Evolutionary conservation across 1,284 basidiomycete genomes (phyloP).

Genomic region (Laetiporus sulphureus): DNA sequence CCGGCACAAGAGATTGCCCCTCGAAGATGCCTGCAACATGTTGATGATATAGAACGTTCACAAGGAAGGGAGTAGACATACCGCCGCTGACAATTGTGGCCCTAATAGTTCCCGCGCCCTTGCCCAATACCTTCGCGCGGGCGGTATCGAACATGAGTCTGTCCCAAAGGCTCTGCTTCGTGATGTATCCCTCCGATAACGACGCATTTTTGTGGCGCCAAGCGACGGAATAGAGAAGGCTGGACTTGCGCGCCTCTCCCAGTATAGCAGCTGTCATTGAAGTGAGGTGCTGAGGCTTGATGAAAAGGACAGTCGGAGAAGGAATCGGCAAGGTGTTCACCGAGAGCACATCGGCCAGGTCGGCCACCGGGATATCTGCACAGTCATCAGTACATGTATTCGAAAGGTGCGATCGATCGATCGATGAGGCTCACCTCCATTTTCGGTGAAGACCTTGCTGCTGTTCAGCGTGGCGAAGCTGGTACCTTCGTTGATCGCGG

Average conservation of each 20-base stretch:
- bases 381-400: slow-evolving; percentile 4
- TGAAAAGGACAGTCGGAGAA: slow-evolving; percentile 60
- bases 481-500: slow-evolving; percentile 65
- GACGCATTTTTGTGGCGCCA: slow-evolving; percentile 69
- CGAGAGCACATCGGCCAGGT: slow-evolving; percentile 42
- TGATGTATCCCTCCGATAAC: slow-evolving; percentile 61
- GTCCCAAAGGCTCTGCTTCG: slow-evolving; percentile 75
- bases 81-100: slow-evolving; percentile 61
- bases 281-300: slow-evolving; percentile 53
- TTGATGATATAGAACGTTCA: background rate
- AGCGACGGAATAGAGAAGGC: slow-evolving; percentile 48
- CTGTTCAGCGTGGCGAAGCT: slow-evolving; percentile 61
- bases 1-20: slow-evolving; percentile 42
- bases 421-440: slow-evolving; percentile 32
- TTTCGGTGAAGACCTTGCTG: slow-evolving; percentile 41
- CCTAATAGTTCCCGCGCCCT: slow-evolving; percentile 50
- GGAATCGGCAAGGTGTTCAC: slow-evolving; percentile 48
- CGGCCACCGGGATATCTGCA: slow-evolving; percentile 9
- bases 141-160: slow-evolving; percentile 64
- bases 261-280: slow-evolving; percentile 44
- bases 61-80: slow-evolving; percentile 23
- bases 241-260: slow-evolving; percentile 43
- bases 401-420: too few relatives aligned
- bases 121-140: slow-evolving; percentile 51
- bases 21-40: slow-evolving; percentile 27